Percentiles rank a stretch among this genome's conserved stretches.
These are phyloP conservation scores for Phalaenopsis aphrodite DNA, from an alignment of 106 monocot genomes.

Conservation along the genomic window DNA sequence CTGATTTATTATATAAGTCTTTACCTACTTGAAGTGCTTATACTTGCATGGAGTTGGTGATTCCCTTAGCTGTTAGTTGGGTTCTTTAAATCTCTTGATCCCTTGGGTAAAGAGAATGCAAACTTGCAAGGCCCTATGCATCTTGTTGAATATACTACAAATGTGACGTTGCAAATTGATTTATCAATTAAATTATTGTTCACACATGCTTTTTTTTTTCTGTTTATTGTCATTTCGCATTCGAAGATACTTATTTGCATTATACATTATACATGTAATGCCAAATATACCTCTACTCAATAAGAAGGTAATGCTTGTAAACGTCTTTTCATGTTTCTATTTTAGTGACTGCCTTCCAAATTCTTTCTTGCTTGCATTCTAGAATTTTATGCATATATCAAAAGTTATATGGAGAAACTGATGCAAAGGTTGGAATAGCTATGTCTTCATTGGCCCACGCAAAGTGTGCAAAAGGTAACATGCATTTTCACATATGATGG, in stretches of 20 bases:
- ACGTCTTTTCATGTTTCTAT: background rate
- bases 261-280: background rate
- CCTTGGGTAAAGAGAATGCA: background rate
- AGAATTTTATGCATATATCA: conserved; percentile 64
- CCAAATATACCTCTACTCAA: background rate
- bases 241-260: background rate
- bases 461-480: conserved; percentile 72
- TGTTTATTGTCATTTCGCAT: background rate
- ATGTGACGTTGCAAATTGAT: background rate
- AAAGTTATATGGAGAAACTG: conserved; percentile 47
- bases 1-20: background rate
- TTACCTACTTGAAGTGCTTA: background rate
- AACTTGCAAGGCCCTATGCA: background rate
- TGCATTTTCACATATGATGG: background rate
- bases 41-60: background rate
- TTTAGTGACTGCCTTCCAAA: background rate
- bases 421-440: conserved; percentile 82
- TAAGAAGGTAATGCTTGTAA: background rate
- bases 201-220: background rate
- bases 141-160: background rate
- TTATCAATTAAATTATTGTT: background rate
- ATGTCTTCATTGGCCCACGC: conserved; percentile 73
- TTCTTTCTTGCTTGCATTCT: background rate
- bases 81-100: background rate
- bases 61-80: background rate